Percentiles rank a stretch among this genome's conserved stretches.
Conservation (phyloP, 2,329 filamentous ascomycete genomes). For the Fusarium tupiense region DNA sequence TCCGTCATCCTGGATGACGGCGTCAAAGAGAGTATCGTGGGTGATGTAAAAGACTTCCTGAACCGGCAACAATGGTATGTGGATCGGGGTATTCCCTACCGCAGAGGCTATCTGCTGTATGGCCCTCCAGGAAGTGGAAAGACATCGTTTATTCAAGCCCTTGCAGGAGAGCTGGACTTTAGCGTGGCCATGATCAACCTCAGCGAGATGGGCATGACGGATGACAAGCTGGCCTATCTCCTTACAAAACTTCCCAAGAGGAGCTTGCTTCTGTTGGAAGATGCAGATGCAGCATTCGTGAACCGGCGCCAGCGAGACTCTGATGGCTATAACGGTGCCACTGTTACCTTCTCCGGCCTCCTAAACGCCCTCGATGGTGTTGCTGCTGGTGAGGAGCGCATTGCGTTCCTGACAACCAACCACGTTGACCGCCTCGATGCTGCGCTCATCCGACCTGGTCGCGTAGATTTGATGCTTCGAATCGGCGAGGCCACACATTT, state of each 20-base stretch:
- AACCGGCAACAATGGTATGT: constrained; percentile 86
- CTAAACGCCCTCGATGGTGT: constrained; percentile 89
- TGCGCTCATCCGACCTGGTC: constrained; percentile 87
- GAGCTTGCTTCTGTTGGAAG: constrained; percentile 85
- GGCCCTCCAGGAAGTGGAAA: constrained; percentile 93
- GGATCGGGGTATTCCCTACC: constrained; percentile 93
- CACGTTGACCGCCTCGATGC: constrained; percentile 90
- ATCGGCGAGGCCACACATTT: constrained; percentile 88
- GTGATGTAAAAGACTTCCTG: constrained; percentile 85
- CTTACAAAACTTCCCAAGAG: constrained; percentile 85
- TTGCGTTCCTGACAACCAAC: constrained; percentile 95
- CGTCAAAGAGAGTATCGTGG: constrained; percentile 81
- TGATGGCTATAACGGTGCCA: constrained; percentile 87
- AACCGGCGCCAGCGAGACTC: constrained; percentile 80
- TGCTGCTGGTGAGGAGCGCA: constrained; percentile 92
- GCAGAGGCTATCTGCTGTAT: constrained; percentile 87
- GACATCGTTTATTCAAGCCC: constrained; percentile 94
- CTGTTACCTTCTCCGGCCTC: constrained; percentile 92
- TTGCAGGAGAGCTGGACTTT: constrained; percentile 92
- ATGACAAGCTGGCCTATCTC: constrained; percentile 87
- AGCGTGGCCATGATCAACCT: constrained; percentile 93
- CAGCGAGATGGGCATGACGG: constrained; percentile 88
- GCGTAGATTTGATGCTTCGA: constrained; percentile 92
- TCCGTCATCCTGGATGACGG: constrained; percentile 89
- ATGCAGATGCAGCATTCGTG: constrained; percentile 89